These are phyloP conservation scores for Aspergillus oerlinghausenensis DNA, from an alignment of 2,329 filamentous ascomycete species.

Conservation along the genomic window DNA sequence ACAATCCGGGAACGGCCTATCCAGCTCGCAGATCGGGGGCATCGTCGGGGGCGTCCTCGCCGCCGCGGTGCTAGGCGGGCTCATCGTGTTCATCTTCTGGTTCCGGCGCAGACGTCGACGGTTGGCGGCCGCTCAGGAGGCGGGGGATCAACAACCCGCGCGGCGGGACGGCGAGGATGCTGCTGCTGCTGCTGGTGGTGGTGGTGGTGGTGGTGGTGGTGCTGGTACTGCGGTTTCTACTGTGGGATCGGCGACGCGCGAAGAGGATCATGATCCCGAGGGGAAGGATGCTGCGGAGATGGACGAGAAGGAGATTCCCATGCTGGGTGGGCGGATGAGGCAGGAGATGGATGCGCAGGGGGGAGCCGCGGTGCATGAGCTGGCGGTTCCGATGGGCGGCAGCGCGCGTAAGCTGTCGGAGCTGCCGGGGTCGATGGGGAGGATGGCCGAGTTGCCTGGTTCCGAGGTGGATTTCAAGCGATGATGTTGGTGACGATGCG, in stretches of 20 bases:
- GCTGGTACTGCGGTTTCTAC: too few species aligned
- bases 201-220: neutral
- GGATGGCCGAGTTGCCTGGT: slow-evolving; percentile 3
- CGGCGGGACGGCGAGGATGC: neutral
- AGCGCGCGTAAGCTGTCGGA: neutral
- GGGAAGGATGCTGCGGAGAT: neutral
- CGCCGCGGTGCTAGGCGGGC: slow-evolving; percentile 1
- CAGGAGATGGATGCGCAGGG: slow-evolving; percentile 11
- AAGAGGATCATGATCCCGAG: too few species aligned
- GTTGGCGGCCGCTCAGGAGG: too few species aligned
- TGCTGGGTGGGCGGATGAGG: slow-evolving; percentile 8
- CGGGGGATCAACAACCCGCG: neutral
- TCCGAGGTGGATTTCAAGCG: neutral
- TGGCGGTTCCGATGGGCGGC: neutral
- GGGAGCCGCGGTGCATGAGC: slow-evolving; percentile 5
- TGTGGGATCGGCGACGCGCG: too few species aligned
- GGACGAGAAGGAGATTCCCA: slow-evolving; percentile 1
- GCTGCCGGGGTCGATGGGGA: neutral
- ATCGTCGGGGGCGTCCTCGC: slow-evolving; percentile 10
- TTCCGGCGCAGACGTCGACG: neutral
- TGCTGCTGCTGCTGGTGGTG: neutral
- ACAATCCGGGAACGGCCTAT: too few species aligned
- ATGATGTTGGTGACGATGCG: neutral
- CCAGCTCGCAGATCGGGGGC: slow-evolving; percentile 2
- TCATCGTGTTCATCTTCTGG: slow-evolving; percentile 1